Evolutionary conservation across 2,329 filamentous ascomycete genomes (phyloP).

Genomic region (Shiraia sp.): DNA sequence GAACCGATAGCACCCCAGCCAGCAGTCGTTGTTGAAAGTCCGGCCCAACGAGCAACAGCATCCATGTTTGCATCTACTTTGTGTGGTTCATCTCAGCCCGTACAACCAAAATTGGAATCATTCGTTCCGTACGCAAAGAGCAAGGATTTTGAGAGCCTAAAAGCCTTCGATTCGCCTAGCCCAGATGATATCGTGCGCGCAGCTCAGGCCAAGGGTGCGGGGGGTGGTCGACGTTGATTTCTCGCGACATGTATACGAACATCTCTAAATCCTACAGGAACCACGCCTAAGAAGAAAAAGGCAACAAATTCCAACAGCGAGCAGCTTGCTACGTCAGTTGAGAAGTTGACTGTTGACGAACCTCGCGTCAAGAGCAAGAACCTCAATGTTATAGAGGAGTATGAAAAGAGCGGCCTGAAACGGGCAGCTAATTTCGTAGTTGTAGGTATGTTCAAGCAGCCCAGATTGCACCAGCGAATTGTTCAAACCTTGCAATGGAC

Average conservation of each 20-base stretch:
- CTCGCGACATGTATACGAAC: conserved; percentile 3
- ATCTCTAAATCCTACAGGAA: conserved; percentile 30
- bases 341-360: conserved; percentile 55
- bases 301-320: conserved; percentile 19
- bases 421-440: conserved; percentile 89
- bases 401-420: conserved; percentile 74
- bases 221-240: conserved; percentile 42
- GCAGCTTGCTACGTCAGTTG: conserved; percentile 52
- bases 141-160: conserved; percentile 47
- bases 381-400: conserved; percentile 81
- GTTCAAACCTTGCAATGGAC: not conserved
- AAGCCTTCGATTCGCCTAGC: conserved; percentile 81
- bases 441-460: conserved; percentile 65
- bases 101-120: conserved; percentile 3
- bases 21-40: conserved; percentile 28
- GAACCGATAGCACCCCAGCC: conserved; percentile 21
- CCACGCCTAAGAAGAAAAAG: conserved; percentile 32
- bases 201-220: conserved; percentile 65
- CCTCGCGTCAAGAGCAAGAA: conserved; percentile 71
- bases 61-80: conserved; percentile 57
- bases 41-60: conserved; percentile 50
- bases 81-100: conserved; percentile 40
- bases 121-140: conserved; percentile 48
- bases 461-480: not conserved
- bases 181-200: conserved; percentile 87